Base-by-base conservation (phyloP, 768 basidiomycete species). In the Terana coerulea region DNA sequence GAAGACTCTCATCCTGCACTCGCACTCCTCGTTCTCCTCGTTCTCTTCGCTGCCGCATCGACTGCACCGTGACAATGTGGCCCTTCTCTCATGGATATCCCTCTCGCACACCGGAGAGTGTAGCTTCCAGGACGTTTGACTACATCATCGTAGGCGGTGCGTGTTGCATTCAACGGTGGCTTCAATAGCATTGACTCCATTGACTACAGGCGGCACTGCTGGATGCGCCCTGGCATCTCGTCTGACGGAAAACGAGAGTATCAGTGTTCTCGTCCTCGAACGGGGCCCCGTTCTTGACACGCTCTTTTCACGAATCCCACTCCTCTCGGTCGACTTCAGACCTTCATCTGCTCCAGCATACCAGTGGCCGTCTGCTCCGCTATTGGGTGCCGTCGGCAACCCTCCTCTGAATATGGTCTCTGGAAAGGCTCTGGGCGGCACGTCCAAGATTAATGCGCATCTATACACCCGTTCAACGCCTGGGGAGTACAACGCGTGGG, bases 101-200 rank as follows among this genome's bases (percentile, higher is more conserved):
- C 9, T 9, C 31, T 33, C 31, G 31, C 15, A 33, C 31, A 15
- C 31, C 31, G 15, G 31, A 33, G 31, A 33, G 31, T 15, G 31
- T 33, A 33, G 31, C 31, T 8, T 33, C 31, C 9, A 8, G 15
- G 31, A 33, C 31, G 31, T 69, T 67, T 45, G 69, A 70, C 49
- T 59, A 69, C 22, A 58, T 70, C 25, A 59, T 70, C 10, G 57
- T 69, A 1, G 69, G 69, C 19, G 69, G 69, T 62, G 15, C 49
- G 39, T 21, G 31, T 15, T 33, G 31, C 11, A 22, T 15, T 9
- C 22, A 21, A 10, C 30, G 9, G 12, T 34, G 15, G 9, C 11
- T 6, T 2, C 14, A 14, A 3, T 22, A 11, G 22, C 19, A 12
- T 19, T n/a, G 5, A 11, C 30, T 31, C n/a, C n/a, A n/a, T n/a